These are phyloP conservation scores for Microstroma glucosiphilum DNA, from an alignment of 1,284 basidiomycete genomes.

Conservation along the genomic window DNA sequence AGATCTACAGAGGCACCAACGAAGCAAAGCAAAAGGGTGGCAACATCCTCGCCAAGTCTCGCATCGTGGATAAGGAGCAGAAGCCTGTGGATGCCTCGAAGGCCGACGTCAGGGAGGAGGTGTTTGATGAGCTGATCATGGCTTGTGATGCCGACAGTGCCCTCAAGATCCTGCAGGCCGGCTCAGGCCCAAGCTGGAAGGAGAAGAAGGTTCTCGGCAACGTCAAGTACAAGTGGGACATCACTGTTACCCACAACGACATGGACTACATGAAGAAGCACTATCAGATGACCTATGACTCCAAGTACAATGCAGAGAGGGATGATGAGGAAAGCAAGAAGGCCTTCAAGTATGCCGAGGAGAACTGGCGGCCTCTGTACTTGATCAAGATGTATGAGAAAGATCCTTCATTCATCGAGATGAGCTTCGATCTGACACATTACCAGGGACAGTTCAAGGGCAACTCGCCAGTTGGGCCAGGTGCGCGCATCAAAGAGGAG, in stretches of 20 bases:
- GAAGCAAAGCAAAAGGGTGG: conserved; percentile 28
- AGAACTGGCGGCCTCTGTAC: conserved; percentile 53
- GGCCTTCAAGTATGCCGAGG: conserved; percentile 54
- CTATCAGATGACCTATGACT: conserved; percentile 46
- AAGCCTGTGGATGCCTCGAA: conserved; percentile 16
- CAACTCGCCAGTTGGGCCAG: conserved; percentile 22
- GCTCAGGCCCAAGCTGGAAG: conserved; percentile 58
- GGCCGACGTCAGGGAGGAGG: conserved; percentile 49
- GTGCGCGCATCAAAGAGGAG: conserved; percentile 17
- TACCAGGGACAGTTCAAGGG: conserved; percentile 59
- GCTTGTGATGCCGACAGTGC: conserved; percentile 60
- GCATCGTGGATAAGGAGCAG: conserved; percentile 25
- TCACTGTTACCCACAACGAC: conserved; percentile 61
- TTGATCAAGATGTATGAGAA: conserved; percentile 60
- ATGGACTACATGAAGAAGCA: conserved; percentile 58
- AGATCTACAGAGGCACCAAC: conserved; percentile 46
- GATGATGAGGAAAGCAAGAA: conserved; percentile 51
- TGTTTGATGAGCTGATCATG: conserved; percentile 63
- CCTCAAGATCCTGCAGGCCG: conserved; percentile 55
- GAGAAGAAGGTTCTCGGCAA: conserved; percentile 61
- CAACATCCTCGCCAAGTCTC: conserved; percentile 29
- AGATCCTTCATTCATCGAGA: conserved; percentile 61
- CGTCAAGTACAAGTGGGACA: conserved; percentile 57
- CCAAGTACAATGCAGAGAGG: conserved; percentile 51
- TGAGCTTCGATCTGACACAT: conserved; percentile 59